phyloP scores from a whole-genome alignment of 2,329 filamentous ascomycete species.

The Aspergillus thermomutatus region DNA sequence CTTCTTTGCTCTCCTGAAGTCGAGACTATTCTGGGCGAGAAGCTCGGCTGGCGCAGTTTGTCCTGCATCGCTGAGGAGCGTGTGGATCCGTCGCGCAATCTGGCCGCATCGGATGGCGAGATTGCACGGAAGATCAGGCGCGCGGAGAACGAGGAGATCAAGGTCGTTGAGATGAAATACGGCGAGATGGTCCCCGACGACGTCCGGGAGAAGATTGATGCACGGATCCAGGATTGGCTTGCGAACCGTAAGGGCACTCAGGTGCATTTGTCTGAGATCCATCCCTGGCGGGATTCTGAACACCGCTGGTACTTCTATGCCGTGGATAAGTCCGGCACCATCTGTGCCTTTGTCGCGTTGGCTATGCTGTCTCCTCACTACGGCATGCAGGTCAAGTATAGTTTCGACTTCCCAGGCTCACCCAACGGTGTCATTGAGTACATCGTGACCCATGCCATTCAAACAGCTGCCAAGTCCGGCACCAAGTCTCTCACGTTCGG shows the following conservation, averaged over 20 bases:
- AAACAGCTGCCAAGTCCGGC: constrained; percentile 56
- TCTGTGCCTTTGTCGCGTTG: constrained; percentile 76
- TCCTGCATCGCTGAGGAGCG: constrained; percentile 88
- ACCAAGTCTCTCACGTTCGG: constrained; percentile 77
- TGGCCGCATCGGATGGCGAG: constrained; percentile 62
- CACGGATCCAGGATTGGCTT: constrained; percentile 76
- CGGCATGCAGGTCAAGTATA: constrained; percentile 94
- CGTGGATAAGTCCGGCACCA: constrained; percentile 66
- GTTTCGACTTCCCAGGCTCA: constrained; percentile 84
- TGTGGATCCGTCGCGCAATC: constrained; percentile 68
- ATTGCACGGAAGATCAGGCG: constrained; percentile 73
- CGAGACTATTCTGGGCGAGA: constrained; percentile 74
- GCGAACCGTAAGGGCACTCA: constrained; percentile 75
- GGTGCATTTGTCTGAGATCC: constrained; percentile 85
- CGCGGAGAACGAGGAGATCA: constrained; percentile 78
- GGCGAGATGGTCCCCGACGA: constrained; percentile 63
- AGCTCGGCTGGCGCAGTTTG: constrained; percentile 82
- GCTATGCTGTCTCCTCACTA: constrained; percentile 75
- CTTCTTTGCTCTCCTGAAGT: constrained; percentile 76
- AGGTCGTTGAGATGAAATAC: constrained; percentile 69
- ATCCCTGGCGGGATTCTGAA: constrained; percentile 77
- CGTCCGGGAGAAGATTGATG: constrained; percentile 66
- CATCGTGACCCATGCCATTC: constrained; percentile 70
- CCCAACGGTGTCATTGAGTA: constrained; percentile 86
- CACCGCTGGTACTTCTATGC: constrained; percentile 87